Evolutionary conservation across 495 filamentous ascomycete genomes (phyloP), one percentile per base, ranked within the genome.

Genomic region (Aspergillus sclerotiicarbonarius): DNA sequence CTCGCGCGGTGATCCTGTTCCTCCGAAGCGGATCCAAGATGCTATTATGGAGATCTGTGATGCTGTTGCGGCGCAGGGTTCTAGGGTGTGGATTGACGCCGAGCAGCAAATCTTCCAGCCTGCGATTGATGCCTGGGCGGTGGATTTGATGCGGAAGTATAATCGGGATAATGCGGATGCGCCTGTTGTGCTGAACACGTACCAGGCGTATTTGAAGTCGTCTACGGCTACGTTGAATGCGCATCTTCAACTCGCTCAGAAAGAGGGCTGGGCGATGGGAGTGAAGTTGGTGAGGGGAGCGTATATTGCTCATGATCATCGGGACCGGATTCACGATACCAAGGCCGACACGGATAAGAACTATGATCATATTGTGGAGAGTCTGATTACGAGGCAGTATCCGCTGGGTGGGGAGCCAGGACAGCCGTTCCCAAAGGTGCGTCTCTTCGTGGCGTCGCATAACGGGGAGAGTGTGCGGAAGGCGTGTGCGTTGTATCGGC

Each of bases 221-320:
- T 85, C 85, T 0, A 82, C 89, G 0, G 64, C 63, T 6, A 81
- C 80, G 1, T 74, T 96, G 0, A 77, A 79, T 12, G 60, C 63
- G 0, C 90, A 95, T 67, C 79, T 96, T 4, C 72, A 70, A 3
- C 60, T 69, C 6, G 90, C 92, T 0, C 56, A 75, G 15, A 63
- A 79, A 41, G 86, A 89, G 43, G 82, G 81, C 1, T 93, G 88
- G 64, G 85, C 82, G 0, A 74, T 94, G 6, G 92, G 92, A n/a
- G 82, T 92, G 29, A 96, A 96, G 72, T 80, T 96, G 3, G 92
- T 96, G 3, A 80, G 92, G 33, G 92, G 92, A n/a, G 92, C 92
- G 6, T 96, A 96, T 67, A 72, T 79, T 43, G 60, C 56, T 0
- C 71, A 69, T 49, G 76, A 77, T 39, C 56, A 66, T 37, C 66